phyloP scores from a whole-genome alignment of 2,329 filamentous ascomycete genomes.

The Calonectria multiphialidica region DNA sequence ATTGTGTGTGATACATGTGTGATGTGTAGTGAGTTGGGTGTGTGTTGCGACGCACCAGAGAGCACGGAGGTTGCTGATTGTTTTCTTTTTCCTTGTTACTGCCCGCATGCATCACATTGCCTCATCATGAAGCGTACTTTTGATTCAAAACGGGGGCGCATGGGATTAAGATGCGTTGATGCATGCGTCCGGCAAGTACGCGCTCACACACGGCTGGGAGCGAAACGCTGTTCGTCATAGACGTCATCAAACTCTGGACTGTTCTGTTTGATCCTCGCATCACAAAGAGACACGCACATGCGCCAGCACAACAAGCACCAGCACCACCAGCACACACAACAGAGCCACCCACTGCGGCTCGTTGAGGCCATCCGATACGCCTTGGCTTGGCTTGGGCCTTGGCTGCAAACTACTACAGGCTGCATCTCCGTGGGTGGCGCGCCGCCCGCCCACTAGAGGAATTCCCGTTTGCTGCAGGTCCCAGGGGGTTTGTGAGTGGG shows the following conservation, averaged over 20 bases:
- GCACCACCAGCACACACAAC: no score
- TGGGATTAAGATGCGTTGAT: neutral
- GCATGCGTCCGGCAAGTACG: neutral
- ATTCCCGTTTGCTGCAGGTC: neutral
- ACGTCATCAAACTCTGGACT: neutral
- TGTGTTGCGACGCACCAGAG: no score
- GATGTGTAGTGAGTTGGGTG: no score
- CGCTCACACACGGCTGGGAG: neutral
- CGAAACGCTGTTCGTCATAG: neutral
- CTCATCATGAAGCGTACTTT: no score
- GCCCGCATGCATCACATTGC: no score
- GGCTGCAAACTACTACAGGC: no score
- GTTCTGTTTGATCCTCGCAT: neutral
- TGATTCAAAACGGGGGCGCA: neutral
- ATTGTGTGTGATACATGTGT: no score
- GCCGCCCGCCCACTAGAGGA: neutral
- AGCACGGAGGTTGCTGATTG: no score
- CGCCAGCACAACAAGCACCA: no score
- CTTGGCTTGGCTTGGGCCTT: no score
- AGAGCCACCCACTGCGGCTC: neutral
- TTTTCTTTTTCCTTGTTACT: no score
- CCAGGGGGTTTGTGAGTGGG: slow-evolving; percentile 5
- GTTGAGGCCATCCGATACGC: neutral
- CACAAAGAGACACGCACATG: neutral
- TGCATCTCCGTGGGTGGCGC: neutral